Base-by-base conservation (phyloP, 345 rosid genomes). In the Schrenkiella parvula region DNA sequence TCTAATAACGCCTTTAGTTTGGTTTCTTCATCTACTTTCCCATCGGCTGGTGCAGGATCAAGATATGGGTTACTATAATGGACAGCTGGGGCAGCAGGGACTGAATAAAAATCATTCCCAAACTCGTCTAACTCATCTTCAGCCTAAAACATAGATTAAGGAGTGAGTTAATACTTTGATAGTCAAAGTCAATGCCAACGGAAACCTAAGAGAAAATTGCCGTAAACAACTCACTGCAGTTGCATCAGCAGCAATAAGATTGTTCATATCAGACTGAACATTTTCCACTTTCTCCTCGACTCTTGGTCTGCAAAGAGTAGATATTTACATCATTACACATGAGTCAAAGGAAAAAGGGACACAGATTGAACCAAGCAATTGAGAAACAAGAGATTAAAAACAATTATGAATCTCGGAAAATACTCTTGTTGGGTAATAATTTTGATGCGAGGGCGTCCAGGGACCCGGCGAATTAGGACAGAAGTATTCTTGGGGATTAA, bases 61-160 rank as follows among this genome's bases (percentile, higher is more conserved):
- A 72, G 75, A 72, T 64, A 28, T 31, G 82, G 74, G 74, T 70
- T 88, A 69, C 77, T 80, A 43, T 82, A 80, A 47, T 82, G 87
- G 66, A 84, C 80, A 2, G 90, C 60, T 11, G 79, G 71, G 12
- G 66, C 82, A 71, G 92, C 96, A 64, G 97, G 96, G 75, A 95
- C 82, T 26, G 93, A 82, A 70, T 95, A 95, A 37, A 91, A 82
- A 82, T 95, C 99, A 81, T 79, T 88, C 67, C 99, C 99, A 83
- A 95, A 95, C 72, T 95, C 99, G 85, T 92, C 99, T 86, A 86
- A 89, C 72, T 89, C 98, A 53, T 95, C 97, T 54, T 91, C 96
- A 55, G 80, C 80, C 97, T 91, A 79, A 34, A 72, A 64, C 14
- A 2, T 17, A 68, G 19, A 53, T 43, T 3, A 28, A 70, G 14